Evolutionary conservation across 371 early-diverging fungal genomes (phyloP), one percentile per base, ranked within the genome.

Genomic region (Actinomortierella ambigua): DNA sequence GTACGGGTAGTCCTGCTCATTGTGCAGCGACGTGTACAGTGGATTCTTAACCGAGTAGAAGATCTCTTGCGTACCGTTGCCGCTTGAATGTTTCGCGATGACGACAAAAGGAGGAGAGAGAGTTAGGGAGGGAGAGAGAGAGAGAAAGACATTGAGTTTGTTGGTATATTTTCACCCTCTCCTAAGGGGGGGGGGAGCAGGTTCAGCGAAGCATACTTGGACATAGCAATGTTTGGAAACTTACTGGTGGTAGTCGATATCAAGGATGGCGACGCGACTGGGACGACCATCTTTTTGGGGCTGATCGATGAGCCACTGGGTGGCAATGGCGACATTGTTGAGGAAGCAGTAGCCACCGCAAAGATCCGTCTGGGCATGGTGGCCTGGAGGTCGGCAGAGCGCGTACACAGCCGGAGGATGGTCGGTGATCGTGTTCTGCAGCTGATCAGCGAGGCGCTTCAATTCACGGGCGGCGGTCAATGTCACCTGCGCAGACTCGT

Each of bases 61-160:
- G 39, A 90, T 88, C 22, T 76, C 79, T 64, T 91, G 92, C 0
- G 90, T 89, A 13, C 92, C 90, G 57, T 90, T 88, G 15, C 90
- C 90, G 68, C 86, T 85, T 28, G 4, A 6, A 6, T 34, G 11
- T 34, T 11, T 11, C 34, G 11, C 34, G 11, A 6, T 34, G 34
- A n/a, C n/a, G n/a, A 34, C 17, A 26, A 48, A 4, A 13, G 4
- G 34, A 34, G 11, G 34, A 34, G 34, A 34, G n/a, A n/a, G n/a
- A n/a, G n/a, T n/a, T n/a, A n/a, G 11, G 34, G 34, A 34, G 34
- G 11, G 34, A 34, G 4, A 34, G 34, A 34, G 34, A 4, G 11
- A 34, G 34, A 34, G 11, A 11, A 34, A 34, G 34, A 34, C n/a
- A n/a, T n/a, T n/a, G n/a, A n/a, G n/a, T n/a, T n/a, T n/a, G n/a